phyloP scores from a whole-genome alignment of 257 asterid species.

The Solanum neorickii region DNA sequence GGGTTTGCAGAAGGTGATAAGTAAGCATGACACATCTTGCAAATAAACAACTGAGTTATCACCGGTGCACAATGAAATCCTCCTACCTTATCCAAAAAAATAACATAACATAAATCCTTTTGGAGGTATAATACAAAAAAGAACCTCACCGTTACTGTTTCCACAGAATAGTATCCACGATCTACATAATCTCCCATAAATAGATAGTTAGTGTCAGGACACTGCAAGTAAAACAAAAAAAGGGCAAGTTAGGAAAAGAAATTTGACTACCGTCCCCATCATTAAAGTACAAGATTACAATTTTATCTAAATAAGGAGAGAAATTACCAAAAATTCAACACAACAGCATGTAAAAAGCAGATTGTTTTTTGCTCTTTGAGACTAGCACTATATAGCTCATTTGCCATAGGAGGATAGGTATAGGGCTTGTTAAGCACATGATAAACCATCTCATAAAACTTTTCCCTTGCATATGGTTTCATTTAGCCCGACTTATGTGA shows the following conservation, averaged over 20 bases:
- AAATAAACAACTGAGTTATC: background rate
- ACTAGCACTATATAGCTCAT: background rate
- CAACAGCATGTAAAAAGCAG: background rate
- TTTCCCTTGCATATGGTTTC: background rate
- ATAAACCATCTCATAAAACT: background rate
- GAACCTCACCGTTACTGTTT: slow-evolving; percentile 59
- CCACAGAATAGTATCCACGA: slow-evolving; percentile 82
- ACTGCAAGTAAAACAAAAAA: slow-evolving; percentile 31
- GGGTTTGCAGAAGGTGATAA: background rate
- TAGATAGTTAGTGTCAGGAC: slow-evolving; percentile 81
- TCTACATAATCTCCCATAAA: slow-evolving; percentile 93
- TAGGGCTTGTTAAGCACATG: background rate
- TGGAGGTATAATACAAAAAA: background rate
- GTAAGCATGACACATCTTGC: background rate
- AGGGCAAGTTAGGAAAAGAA: background rate
- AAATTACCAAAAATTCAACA: background rate
- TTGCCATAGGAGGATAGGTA: background rate
- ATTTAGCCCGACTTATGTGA: background rate
- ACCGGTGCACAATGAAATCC: background rate
- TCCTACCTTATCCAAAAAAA: background rate
- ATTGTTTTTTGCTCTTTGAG: background rate
- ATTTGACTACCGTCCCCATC: background rate
- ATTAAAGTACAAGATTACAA: background rate
- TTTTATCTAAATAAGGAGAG: background rate
- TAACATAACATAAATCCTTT: background rate